phyloP scores from a whole-genome alignment of 345 rosid genomes.

The Pistacia atlantica region DNA sequence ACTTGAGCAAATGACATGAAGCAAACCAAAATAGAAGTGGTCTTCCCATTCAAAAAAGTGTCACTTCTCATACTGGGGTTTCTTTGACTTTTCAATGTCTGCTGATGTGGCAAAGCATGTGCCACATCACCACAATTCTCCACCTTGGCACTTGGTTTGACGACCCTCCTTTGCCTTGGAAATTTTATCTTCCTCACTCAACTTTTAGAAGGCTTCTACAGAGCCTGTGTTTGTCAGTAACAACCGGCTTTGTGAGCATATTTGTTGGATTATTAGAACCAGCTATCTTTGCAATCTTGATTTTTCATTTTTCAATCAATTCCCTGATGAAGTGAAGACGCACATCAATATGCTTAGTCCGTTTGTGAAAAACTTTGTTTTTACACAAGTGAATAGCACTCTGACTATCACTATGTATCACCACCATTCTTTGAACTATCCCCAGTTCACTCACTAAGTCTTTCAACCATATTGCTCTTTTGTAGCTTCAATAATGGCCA shows the following conservation, averaged over 20 bases:
- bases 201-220: not conserved
- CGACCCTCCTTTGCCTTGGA: not conserved
- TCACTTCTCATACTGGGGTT: no score
- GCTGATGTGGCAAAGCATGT: no score
- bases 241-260: not conserved
- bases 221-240: not conserved
- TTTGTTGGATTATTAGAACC: not conserved
- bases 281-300: not conserved
- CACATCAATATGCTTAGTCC: not conserved
- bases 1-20: no score
- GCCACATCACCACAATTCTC: not conserved
- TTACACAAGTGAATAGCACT: not conserved
- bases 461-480: not conserved
- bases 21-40: no score
- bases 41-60: no score
- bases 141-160: not conserved
- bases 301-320: not conserved
- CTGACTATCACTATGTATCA: no score
- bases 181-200: not conserved
- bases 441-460: not conserved
- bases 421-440: not conserved
- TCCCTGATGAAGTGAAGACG: not conserved
- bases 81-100: no score
- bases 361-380: not conserved
- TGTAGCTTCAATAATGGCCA: not conserved